phyloP scores from a whole-genome alignment of 352 stramenopile species.

The Phytophthora sojae region DNA sequence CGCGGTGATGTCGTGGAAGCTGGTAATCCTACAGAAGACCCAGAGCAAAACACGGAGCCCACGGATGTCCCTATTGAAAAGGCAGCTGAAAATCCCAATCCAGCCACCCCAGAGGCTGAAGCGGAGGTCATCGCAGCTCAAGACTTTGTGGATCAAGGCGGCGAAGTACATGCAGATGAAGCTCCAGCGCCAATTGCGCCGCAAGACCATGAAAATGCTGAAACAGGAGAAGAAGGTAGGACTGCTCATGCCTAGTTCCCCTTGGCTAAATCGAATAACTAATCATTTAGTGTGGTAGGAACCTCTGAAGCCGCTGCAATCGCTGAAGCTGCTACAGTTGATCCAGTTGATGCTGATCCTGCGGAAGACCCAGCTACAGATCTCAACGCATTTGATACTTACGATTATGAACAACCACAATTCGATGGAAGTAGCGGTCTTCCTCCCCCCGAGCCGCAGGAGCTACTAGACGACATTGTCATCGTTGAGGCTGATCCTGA shows the following conservation, averaged over 20 bases:
- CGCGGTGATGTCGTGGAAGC: neutral
- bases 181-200: neutral
- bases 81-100: neutral
- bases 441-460: constrained; percentile 23
- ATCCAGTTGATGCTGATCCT: neutral
- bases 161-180: neutral
- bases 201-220: neutral
- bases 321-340: neutral
- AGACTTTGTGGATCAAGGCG: neutral
- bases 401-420: constrained; percentile 22
- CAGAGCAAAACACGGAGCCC: neutral
- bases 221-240: constrained; percentile 17
- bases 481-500: neutral
- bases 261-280: neutral
- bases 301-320: neutral
- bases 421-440: constrained; percentile 28
- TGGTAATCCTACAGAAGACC: neutral
- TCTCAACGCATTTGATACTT: constrained; percentile 39
- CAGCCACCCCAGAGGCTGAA: neutral
- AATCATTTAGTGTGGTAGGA: neutral
- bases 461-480: constrained; percentile 6
- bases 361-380: constrained; percentile 3
- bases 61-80: no score
- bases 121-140: neutral
- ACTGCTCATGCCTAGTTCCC: neutral